Evolutionary conservation across 2,329 filamentous ascomycete species (phyloP), one percentile per base, ranked within the genome.

Genomic region (Arthrocladium fulminans): DNA sequence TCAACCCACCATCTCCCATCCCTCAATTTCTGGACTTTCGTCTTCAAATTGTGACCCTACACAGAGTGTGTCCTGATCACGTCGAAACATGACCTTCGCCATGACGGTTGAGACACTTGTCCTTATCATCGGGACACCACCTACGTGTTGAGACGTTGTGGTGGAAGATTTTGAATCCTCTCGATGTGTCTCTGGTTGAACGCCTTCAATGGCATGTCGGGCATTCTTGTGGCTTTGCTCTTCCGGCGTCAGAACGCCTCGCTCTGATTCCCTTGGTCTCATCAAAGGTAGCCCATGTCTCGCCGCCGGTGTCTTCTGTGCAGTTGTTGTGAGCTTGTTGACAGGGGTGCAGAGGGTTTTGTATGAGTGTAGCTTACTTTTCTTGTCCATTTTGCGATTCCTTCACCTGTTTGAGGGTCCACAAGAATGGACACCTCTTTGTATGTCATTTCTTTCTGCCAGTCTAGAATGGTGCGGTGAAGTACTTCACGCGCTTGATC

Each of bases 111-210:
- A 25, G 19, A 25, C 39, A 41, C 39, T 27, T 3, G 19, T 41
- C 39, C 39, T 41, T 7, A 15, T 41, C 39, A 41, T 41, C 2
- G 22, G 39, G 39, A 41, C 39, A 41, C 39, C 39, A 25, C 39
- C 39, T 2, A 41, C 39, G 19, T 25, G 39, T 41, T 41, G 41
- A 30, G 24, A 19, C 24, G 41, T 30, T 3, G 41, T 30, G 24
- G 41, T 20, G 24, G 41, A 24, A 27, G 17, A 23, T 3, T 41
- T 41, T 41, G 39, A 25, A 41, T 23, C 24, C 20, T 13, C 22
- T 3, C 39, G 20, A 8, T 41, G 39, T 41, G 19, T 24, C 20
- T 13, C 25, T 13, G 10, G 39, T 41, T 23, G 39, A 13, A 25
- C 5, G 17, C 25, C 39, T 13, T 23, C 20, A 17, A 41, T 41